These are phyloP conservation scores for Alternaria infectoria DNA, from an alignment of 2,329 filamentous ascomycete species.

Conservation along the genomic window DNA sequence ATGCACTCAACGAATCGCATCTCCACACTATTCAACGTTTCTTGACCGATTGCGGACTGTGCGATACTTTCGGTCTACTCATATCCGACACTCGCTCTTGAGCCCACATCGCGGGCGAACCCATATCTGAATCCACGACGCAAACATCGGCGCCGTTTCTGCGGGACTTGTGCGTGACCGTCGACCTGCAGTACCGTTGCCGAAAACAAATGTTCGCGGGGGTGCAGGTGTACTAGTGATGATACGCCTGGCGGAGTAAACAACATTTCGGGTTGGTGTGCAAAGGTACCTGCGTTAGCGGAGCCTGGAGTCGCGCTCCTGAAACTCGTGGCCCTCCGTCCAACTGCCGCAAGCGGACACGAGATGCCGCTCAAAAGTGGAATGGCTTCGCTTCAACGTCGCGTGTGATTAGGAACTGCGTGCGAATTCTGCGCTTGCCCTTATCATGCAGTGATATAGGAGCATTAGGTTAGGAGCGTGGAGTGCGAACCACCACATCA, in stretches of 20 bases:
- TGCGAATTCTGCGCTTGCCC: conserved; percentile 17
- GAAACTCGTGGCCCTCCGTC: conserved; percentile 39
- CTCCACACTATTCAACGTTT: conserved; percentile 2
- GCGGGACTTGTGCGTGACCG: conserved; percentile 36
- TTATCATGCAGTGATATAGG: conserved; percentile 19
- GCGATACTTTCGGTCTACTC: not conserved
- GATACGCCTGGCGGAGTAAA: conserved; percentile 41
- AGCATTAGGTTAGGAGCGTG: conserved; percentile 27
- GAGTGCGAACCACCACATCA: conserved; percentile 10
- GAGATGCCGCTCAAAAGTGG: conserved; percentile 30
- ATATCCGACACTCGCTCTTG: not conserved
- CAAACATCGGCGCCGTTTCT: conserved; percentile 19
- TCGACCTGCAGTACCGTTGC: conserved; percentile 36
- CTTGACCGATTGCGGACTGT: not conserved
- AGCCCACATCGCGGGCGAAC: conserved; percentile 1
- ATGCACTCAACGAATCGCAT: conserved; percentile 2
- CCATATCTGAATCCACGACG: conserved; percentile 7
- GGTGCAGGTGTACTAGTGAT: conserved; percentile 15
- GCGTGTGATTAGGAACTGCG: conserved; percentile 17
- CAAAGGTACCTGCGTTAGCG: conserved; percentile 48
- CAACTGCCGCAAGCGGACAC: conserved; percentile 30
- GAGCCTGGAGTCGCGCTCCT: conserved; percentile 30
- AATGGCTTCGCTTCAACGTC: conserved; percentile 27
- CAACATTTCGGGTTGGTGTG: conserved; percentile 38
- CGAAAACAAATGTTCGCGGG: conserved; percentile 34